Evolutionary conservation across 805 yeast species (phyloP), one percentile per base, ranked within the genome.

Genomic region (Cyberlindnera xishuangbannaensis): DNA sequence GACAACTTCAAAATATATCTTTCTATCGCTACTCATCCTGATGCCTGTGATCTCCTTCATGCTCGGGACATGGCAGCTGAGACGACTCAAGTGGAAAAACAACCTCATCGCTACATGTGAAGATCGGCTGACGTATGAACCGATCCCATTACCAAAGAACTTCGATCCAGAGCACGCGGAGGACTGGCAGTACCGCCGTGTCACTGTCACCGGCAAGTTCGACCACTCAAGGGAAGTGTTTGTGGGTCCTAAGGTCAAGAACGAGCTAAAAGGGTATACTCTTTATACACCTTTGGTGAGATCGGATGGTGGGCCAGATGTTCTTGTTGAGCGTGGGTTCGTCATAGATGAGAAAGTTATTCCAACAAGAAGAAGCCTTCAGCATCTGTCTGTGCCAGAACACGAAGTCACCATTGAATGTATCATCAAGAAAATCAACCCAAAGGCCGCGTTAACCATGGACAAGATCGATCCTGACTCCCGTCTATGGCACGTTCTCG

Each of bases 251-350:
- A 70, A 96, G 43, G 65, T 82, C 30, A 68, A 69, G 44, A 78
- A 85, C 41, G 85, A 79, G 28, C 63, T 65, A 43, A 71, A 76
- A 36, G 98, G 98, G 1, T 92, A 84, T 56, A 60, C 73, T 16
- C 69, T 90, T 6, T 75, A 83, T 19, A 81, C 94, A 6, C 97
- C 98, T 10, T 75, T 92, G 48, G 70, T 76, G 16, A 73, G 95
- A 40, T 63, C 74, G 4, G 77, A 74, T 40, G 83, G 86, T 16
- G 92, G 87, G 2, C 72, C 78, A 30, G 88, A 83, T 33, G 64
- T 92, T 13, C 62, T 92, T 34, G 71, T 92, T 18, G 94, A 85
- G 55, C 72, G 98, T 44, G 98, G 98, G 12, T 92, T 97, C 95
- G 76, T 92, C 28, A 62, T 74, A 17, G 86, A 82, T 45, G 83